A percentile compares a stretch with the other conserved stretches of the same genome.
Evolutionary conservation across 352 stramenopile species (phyloP).

Genomic region (Phytopythium boreale): DNA sequence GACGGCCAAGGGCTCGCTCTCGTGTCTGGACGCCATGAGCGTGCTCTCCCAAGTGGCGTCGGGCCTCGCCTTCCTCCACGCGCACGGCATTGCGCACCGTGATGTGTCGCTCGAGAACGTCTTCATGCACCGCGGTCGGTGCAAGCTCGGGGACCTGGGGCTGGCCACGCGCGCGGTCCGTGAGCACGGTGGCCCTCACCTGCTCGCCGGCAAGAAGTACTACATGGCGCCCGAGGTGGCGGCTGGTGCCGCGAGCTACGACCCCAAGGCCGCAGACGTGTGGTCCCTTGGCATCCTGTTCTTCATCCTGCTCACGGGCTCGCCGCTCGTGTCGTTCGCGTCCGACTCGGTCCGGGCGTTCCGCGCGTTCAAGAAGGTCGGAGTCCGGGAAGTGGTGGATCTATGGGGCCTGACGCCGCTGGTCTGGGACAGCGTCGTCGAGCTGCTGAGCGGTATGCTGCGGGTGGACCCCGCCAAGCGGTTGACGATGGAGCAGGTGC

Average conservation of each 20-base stretch:
- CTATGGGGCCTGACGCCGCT: constrained; percentile 22
- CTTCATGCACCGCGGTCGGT: constrained; percentile 29
- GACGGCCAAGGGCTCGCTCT: constrained; percentile 19
- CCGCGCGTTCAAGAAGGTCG: constrained; percentile 20
- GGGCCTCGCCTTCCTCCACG: constrained; percentile 29
- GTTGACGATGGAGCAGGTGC: constrained; percentile 16
- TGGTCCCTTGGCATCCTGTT: constrained; percentile 39
- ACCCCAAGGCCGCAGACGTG: constrained; percentile 33
- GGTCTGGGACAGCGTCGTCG: constrained; percentile 16
- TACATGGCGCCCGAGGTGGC: constrained; percentile 57
- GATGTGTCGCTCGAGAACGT: constrained; percentile 47
- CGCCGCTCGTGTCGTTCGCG: constrained; percentile 31
- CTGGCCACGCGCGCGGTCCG: constrained; percentile 32
- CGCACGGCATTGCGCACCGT: constrained; percentile 29
- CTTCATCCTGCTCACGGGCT: constrained; percentile 39
- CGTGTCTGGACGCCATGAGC: constrained; percentile 18
- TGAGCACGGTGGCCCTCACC: constrained; percentile 18
- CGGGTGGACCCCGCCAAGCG: constrained; percentile 24
- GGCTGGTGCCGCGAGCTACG: constrained; percentile 22
- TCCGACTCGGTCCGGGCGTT: constrained; percentile 27
- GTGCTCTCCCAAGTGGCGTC: constrained; percentile 28
- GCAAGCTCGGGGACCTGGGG: constrained; percentile 47
- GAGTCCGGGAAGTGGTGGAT: constrained; percentile 22
- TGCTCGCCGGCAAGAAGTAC: constrained; percentile 41
- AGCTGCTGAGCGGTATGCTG: constrained; percentile 28